phyloP scores from a whole-genome alignment of 495 filamentous ascomycete species.

The Talaromyces thailandensis region DNA sequence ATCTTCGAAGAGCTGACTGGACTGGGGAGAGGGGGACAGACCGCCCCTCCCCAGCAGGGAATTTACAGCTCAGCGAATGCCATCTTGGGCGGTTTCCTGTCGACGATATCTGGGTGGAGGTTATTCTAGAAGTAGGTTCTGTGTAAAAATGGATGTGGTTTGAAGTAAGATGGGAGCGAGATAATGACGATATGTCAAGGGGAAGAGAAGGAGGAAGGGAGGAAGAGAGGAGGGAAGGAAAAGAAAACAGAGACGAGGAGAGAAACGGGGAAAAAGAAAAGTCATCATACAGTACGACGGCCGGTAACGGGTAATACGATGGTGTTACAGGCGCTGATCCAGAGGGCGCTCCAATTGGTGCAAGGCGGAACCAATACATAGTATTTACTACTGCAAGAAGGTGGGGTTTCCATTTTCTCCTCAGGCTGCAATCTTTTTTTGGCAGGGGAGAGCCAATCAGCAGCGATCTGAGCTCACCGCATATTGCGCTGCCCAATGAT shows the following conservation, averaged over 20 bases:
- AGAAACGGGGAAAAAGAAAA: slow-evolving; percentile 23
- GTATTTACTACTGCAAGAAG: neutral
- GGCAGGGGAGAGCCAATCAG: slow-evolving; percentile 16
- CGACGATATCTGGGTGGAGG: slow-evolving; percentile 58
- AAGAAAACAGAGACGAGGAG: slow-evolving; percentile 15
- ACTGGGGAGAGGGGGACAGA: slow-evolving; percentile 69
- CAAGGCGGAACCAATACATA: neutral
- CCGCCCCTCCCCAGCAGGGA: slow-evolving; percentile 66
- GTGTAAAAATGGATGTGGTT: slow-evolving; percentile 15
- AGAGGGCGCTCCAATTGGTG: neutral
- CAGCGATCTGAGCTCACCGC: neutral
- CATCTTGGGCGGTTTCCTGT: slow-evolving; percentile 64
- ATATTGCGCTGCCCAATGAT: neutral
- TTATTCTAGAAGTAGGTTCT: slow-evolving; percentile 21
- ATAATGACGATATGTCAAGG: slow-evolving; percentile 7
- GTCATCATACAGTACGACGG: slow-evolving; percentile 11
- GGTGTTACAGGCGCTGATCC: neutral
- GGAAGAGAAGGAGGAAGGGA: slow-evolving; percentile 15
- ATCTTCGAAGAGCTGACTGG: slow-evolving; percentile 67
- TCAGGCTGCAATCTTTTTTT: slow-evolving; percentile 8
- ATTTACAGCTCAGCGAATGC: slow-evolving; percentile 93
- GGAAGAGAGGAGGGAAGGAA: slow-evolving; percentile 16
- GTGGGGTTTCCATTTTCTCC: neutral
- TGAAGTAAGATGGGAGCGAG: slow-evolving; percentile 16
- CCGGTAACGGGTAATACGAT: slow-evolving; percentile 6